phyloP scores from a whole-genome alignment of 1,284 basidiomycete species.

The Ustilago trichophora region DNA sequence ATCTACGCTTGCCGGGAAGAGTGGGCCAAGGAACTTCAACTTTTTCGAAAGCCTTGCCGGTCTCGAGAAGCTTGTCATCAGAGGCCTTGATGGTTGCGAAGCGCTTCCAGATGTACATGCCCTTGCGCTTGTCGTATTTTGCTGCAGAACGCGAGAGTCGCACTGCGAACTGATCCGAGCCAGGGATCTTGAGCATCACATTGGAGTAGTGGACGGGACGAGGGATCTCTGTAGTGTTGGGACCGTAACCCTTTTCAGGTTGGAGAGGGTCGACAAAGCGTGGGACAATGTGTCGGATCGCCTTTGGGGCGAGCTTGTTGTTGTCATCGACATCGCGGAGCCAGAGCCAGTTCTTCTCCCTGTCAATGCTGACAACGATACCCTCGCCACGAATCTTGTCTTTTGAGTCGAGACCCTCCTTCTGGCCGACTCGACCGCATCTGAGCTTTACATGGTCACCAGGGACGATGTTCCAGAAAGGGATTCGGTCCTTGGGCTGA shows the following conservation, averaged over 20 bases:
- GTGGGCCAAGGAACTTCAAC: conserved; percentile 64
- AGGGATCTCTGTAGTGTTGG: conserved; percentile 55
- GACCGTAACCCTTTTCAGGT: conserved; percentile 56
- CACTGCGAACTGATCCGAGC: conserved; percentile 55
- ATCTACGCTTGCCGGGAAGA: conserved; percentile 33
- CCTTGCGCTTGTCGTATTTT: conserved; percentile 48
- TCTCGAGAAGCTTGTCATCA: conserved; percentile 39
- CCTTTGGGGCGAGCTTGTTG: conserved; percentile 58
- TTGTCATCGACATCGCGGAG: conserved; percentile 58
- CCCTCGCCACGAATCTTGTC: conserved; percentile 58
- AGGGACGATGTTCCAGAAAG: conserved; percentile 68
- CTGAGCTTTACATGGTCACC: conserved; percentile 66
- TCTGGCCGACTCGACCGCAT: conserved; percentile 55
- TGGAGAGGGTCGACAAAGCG: conserved; percentile 52
- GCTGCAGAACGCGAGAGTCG: conserved; percentile 53
- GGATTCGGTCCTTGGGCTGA: conserved; percentile 67
- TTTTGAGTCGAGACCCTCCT: conserved; percentile 38
- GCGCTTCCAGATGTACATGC: conserved; percentile 61
- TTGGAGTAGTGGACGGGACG: conserved; percentile 66
- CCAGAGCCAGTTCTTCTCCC: conserved; percentile 60
- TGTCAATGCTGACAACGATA: conserved; percentile 59
- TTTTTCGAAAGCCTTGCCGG: conserved; percentile 45
- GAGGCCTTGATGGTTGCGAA: conserved; percentile 55
- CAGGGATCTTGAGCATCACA: conserved; percentile 63
- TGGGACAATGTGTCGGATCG: conserved; percentile 55